phyloP scores from a whole-genome alignment of 2,329 filamentous ascomycete species.

The Cercospora beticola region DNA sequence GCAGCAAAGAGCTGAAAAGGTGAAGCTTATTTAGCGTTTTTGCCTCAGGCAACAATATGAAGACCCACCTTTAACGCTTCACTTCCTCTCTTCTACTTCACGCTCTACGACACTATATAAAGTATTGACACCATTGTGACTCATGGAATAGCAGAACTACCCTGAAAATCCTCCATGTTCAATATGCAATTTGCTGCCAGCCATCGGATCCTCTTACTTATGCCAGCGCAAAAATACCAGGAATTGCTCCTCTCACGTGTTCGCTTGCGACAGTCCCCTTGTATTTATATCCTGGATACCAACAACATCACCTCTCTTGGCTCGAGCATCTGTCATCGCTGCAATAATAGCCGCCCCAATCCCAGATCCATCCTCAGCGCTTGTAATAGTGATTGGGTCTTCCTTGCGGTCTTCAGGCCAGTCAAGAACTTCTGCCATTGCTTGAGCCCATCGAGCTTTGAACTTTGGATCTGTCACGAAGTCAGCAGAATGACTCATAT shows the following conservation, averaged over 20 bases:
- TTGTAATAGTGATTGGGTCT: conserved; percentile 41
- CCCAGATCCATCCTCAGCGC: conserved; percentile 45
- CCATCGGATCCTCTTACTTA: not conserved
- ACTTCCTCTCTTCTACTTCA: not conserved
- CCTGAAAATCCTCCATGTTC: too few species aligned
- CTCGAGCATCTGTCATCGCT: conserved; percentile 36
- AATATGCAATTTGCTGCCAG: not conserved
- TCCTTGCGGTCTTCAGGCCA: conserved; percentile 35
- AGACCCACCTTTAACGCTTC: not conserved
- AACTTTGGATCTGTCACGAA: conserved; percentile 39
- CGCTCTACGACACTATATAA: not conserved
- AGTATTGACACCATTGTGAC: too few species aligned
- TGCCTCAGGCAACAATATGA: not conserved
- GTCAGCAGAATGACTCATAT: not conserved
- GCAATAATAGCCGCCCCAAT: conserved; percentile 42
- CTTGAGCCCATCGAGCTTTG: conserved; percentile 43
- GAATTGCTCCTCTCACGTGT: not conserved
- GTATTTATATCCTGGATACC: not conserved
- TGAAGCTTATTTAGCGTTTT: not conserved
- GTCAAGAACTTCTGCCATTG: conserved; percentile 42
- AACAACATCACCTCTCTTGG: conserved; percentile 21
- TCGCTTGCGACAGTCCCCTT: not conserved
- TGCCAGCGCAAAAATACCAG: not conserved
- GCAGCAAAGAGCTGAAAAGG: not conserved
- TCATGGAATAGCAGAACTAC: too few species aligned